A percentile compares a stretch with the other conserved stretches of the same genome.
Conservation (phyloP, 1,284 basidiomycete species). For the Boletellus sp. region DNA sequence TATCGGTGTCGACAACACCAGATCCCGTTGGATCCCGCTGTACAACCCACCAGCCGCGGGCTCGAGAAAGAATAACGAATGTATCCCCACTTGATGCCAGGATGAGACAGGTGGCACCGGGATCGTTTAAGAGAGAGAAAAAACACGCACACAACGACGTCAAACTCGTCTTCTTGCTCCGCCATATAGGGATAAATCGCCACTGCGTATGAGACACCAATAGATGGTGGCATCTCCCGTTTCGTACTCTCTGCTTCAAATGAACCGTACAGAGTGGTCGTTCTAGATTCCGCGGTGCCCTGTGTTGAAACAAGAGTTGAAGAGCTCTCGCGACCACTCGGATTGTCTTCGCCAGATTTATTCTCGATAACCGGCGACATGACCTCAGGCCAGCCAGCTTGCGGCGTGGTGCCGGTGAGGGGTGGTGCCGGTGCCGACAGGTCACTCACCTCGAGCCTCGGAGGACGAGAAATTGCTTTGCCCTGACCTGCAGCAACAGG, state of each 20-base stretch:
- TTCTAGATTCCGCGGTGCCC: conserved; percentile 14
- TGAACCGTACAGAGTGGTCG: conserved; percentile 12
- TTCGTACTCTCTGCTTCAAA: conserved; percentile 32
- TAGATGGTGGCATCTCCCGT: conserved; percentile 51
- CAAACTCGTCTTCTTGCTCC: conserved; percentile 96
- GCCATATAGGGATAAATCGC: conserved; percentile 95
- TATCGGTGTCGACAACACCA: conserved; percentile 75
- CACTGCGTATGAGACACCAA: conserved; percentile 81
- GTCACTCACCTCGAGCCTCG: conserved; percentile 63
- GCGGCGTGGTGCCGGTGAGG: conserved; percentile 53
- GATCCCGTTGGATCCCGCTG: conserved; percentile 88
- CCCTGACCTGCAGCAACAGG: conserved; percentile 29
- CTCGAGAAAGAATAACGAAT: conserved; percentile 90
- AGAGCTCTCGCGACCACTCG: conserved; percentile 16
- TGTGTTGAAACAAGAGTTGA: conserved; percentile 20
- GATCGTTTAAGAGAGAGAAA: background rate
- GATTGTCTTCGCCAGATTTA: conserved; percentile 39
- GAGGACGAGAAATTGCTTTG: conserved; percentile 45
- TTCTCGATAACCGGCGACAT: conserved; percentile 57
- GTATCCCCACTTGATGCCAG: conserved; percentile 65
- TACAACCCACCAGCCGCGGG: conserved; percentile 98
- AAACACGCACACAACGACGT: conserved; percentile 84
- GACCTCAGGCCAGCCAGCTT: conserved; percentile 73
- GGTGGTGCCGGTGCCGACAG: conserved; percentile 38
- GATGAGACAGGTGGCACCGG: conserved; percentile 13